phyloP scores from a whole-genome alignment of 192 early-diverging fungal species.

The Phlyctochytrium bullatum region DNA sequence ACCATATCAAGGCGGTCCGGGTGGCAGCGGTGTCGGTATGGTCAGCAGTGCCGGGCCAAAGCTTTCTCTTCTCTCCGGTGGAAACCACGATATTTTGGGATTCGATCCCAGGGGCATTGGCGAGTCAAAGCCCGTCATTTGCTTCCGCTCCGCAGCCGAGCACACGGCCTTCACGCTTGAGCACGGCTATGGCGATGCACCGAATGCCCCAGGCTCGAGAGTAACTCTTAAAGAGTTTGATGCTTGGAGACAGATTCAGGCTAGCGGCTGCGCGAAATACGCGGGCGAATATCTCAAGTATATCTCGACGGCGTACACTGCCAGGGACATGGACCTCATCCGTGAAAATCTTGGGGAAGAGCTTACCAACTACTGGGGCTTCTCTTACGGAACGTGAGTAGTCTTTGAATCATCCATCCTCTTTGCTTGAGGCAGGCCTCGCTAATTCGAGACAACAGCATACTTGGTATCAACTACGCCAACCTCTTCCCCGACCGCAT shows the following conservation, averaged over 20 bases:
- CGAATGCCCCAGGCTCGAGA: background rate
- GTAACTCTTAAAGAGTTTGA: background rate
- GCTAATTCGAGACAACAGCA: background rate
- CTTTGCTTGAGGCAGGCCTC: background rate
- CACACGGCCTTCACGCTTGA: slow-evolving; percentile 8
- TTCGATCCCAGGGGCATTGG: slow-evolving; percentile 44
- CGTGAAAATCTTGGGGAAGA: slow-evolving; percentile 31
- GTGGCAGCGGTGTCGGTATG: slow-evolving; percentile 35
- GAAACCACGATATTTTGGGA: slow-evolving; percentile 12
- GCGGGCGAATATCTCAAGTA: slow-evolving; percentile 21
- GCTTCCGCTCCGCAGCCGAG: background rate
- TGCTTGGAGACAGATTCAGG: slow-evolving; percentile 8
- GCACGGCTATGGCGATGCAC: background rate
- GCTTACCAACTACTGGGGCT: slow-evolving; percentile 38
- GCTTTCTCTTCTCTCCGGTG: slow-evolving; percentile 19
- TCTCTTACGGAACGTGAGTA: slow-evolving; percentile 37
- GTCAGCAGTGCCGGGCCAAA: slow-evolving; percentile 13
- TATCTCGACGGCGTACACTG: slow-evolving; percentile 38
- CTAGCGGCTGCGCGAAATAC: slow-evolving; percentile 24
- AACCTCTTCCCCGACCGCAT: slow-evolving; percentile 52
- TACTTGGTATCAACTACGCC: slow-evolving; percentile 41
- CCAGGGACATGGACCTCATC: slow-evolving; percentile 41
- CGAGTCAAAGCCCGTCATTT: slow-evolving; percentile 17
- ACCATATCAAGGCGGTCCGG: slow-evolving; percentile 33
- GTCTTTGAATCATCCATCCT: background rate